phyloP scores from a whole-genome alignment of 2,329 filamentous ascomycete species.

The Aurifilum marmelostoma region DNA sequence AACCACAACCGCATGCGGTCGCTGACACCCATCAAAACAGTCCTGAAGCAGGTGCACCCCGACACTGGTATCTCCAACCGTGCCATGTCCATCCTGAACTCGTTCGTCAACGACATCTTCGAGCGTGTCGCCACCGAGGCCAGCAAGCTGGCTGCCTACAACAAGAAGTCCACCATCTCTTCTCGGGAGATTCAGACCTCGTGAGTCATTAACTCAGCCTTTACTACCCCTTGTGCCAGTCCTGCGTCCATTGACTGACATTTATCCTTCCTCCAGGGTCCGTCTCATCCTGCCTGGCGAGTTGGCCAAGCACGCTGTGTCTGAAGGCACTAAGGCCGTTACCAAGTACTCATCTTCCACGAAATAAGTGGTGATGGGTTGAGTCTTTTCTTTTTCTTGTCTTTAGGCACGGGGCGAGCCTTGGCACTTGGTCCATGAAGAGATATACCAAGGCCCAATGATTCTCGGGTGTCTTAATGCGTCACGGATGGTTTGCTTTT shows the following conservation, averaged over 20 bases:
- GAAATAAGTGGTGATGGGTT: slow-evolving; percentile 72
- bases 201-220: slow-evolving; percentile 46
- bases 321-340: slow-evolving; percentile 99
- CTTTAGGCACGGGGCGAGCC: slow-evolving; percentile 57
- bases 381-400: slow-evolving; percentile 56
- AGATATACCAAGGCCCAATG: slow-evolving; percentile 50
- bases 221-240: slow-evolving; percentile 40
- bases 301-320: slow-evolving; percentile 98
- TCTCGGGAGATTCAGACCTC: slow-evolving; percentile 99
- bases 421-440: slow-evolving; percentile 63
- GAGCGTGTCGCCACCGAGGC: slow-evolving; percentile 99
- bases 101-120: slow-evolving; percentile 99
- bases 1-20: slow-evolving; percentile 18
- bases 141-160: slow-evolving; percentile 98
- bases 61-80: slow-evolving; percentile 99
- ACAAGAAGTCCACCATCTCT: slow-evolving; percentile 99
- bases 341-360: slow-evolving; percentile 99
- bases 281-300: slow-evolving; percentile 97
- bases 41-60: slow-evolving; percentile 99
- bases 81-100: slow-evolving; percentile 99
- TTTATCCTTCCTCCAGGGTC: slow-evolving; percentile 61
- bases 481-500: slow-evolving; percentile 68
- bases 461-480: slow-evolving; percentile 67
- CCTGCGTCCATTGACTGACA: slow-evolving; percentile 3
- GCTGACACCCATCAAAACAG: slow-evolving; percentile 53